Conservation (phyloP, 495 filamentous ascomycete species). For the Penicillium coprophilum region DNA sequence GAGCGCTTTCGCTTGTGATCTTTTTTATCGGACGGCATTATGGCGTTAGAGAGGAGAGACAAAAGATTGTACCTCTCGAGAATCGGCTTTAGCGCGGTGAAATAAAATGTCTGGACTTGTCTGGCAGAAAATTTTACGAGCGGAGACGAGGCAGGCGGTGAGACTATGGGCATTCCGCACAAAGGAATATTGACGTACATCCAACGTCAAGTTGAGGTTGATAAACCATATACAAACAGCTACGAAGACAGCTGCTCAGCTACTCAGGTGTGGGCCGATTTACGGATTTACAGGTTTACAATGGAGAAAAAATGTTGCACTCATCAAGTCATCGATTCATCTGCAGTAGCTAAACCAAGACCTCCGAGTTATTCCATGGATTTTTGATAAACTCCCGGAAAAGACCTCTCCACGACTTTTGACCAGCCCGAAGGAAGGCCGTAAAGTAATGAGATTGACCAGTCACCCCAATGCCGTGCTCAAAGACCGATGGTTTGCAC, state of each 20-base stretch:
- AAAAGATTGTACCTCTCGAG: conserved; percentile 9
- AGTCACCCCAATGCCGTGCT: conserved; percentile 36
- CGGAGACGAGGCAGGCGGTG: conserved; percentile 26
- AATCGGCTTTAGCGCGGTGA: conserved; percentile 18
- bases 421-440: conserved; percentile 19
- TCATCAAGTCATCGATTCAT: conserved; percentile 32
- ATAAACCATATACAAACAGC: neutral
- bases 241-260: neutral
- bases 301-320: conserved; percentile 3
- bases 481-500: conserved; percentile 23
- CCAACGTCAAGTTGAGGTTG: neutral
- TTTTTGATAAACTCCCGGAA: conserved; percentile 39
- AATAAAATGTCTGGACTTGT: conserved; percentile 29
- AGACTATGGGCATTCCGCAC: conserved; percentile 12
- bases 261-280: too few species aligned
- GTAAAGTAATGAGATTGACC: conserved; percentile 39
- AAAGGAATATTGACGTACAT: conserved; percentile 26
- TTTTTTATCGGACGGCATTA: conserved; percentile 52
- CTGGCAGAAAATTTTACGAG: conserved; percentile 34
- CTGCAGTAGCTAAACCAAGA: conserved; percentile 32
- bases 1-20: conserved; percentile 75
- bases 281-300: neutral
- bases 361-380: conserved; percentile 32
- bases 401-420: conserved; percentile 45
- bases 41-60: conserved; percentile 16